A percentile compares a stretch with the other conserved stretches of the same genome.
Conservation (phyloP, 345 rosid species). For the Turnera subulata region DNA sequence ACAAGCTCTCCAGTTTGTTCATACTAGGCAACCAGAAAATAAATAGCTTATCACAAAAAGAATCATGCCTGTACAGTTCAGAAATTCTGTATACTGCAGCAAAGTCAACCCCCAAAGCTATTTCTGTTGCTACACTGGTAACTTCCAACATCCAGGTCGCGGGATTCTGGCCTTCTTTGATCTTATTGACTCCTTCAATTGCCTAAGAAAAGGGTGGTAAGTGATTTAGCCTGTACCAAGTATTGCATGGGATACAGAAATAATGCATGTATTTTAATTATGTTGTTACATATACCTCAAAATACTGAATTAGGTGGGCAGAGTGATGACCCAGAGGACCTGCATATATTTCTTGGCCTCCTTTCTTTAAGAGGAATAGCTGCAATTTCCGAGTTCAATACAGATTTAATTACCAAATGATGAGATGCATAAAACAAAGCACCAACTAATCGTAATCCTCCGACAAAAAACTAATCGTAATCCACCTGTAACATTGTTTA, state of each 20-base stretch:
- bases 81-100: conserved; percentile 47
- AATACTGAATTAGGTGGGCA: conserved; percentile 31
- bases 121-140: conserved; percentile 45
- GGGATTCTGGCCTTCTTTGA: conserved; percentile 63
- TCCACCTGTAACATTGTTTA: too few species aligned
- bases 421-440: too few species aligned
- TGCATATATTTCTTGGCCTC: conserved; percentile 42
- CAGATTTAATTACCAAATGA: too few species aligned
- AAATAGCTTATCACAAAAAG: too few species aligned
- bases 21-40: too few species aligned
- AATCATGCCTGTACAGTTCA: conserved; percentile 25
- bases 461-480: too few species aligned
- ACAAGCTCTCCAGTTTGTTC: too few species aligned
- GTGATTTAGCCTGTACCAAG: neutral
- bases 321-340: conserved; percentile 48
- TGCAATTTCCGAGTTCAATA: too few species aligned
- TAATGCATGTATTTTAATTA: too few species aligned
- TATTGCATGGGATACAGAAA: too few species aligned
- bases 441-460: too few species aligned
- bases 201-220: conserved; percentile 20
- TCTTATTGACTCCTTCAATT: conserved; percentile 45
- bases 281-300: conserved; percentile 27
- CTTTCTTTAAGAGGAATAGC: too few species aligned
- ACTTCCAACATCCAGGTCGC: conserved; percentile 82
- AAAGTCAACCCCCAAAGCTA: conserved; percentile 49